Evolutionary conservation across 441 rosid species (phyloP).

Genomic region (Eruca vesicaria): DNA sequence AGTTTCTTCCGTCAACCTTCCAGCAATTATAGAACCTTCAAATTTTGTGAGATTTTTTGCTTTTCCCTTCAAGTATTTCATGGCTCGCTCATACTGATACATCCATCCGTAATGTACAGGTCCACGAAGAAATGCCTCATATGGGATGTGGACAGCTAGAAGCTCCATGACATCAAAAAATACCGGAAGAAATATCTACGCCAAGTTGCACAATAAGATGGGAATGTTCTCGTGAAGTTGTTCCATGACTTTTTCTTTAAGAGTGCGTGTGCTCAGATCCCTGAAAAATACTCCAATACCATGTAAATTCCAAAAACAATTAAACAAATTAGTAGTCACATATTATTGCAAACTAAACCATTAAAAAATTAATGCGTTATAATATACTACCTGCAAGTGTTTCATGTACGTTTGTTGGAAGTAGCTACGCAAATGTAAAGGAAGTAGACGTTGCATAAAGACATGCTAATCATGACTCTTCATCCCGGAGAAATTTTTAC

Average conservation of each 20-base stretch:
- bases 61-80: neutral
- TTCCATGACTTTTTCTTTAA: neutral
- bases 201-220: too few species aligned
- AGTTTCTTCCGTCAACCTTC: neutral
- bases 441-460: neutral
- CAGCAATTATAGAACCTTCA: neutral
- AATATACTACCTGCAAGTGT: neutral
- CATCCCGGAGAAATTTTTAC: neutral
- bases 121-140: neutral
- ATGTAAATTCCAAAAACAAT: too few species aligned
- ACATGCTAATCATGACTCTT: neutral
- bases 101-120: neutral
- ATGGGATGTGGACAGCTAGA: neutral
- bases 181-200: too few species aligned
- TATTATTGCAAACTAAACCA: too few species aligned
- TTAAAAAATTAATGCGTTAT: too few species aligned
- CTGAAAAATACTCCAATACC: neutral
- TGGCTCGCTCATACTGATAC: neutral
- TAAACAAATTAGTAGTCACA: too few species aligned
- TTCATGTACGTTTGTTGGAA: neutral
- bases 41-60: neutral
- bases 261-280: neutral
- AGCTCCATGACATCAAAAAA: too few species aligned
- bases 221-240: too few species aligned
- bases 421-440: neutral